phyloP scores from a whole-genome alignment of 805 yeast species.

The Millerozyma acaciae region DNA sequence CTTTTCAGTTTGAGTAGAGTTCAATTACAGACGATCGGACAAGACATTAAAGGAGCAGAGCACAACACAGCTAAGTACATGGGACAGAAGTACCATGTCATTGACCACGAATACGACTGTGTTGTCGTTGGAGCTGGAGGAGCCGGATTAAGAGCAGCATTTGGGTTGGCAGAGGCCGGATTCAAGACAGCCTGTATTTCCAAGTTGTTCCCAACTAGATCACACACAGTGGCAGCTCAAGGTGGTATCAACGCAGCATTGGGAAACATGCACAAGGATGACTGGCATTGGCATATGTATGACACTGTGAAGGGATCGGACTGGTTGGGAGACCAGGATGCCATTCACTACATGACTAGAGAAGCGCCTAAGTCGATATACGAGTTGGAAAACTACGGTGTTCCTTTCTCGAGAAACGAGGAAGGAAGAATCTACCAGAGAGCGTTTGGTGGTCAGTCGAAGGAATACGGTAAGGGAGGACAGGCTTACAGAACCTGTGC shows the following conservation, averaged over 20 bases:
- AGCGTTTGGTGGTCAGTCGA: constrained; percentile 98
- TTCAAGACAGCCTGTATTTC: constrained; percentile 96
- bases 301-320: constrained; percentile 99
- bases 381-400: constrained; percentile 97
- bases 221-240: constrained; percentile 98
- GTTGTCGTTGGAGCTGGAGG: constrained; percentile 99
- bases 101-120: constrained; percentile 98
- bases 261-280: constrained; percentile 97
- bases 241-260: constrained; percentile 99
- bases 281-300: constrained; percentile 99
- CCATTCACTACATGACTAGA: constrained; percentile 97
- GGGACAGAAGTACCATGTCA: constrained; percentile 74
- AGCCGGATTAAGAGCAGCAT: constrained; percentile 98
- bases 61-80: constrained; percentile 41
- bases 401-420: constrained; percentile 95
- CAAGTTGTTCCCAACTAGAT: constrained; percentile 95
- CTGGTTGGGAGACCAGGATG: constrained; percentile 99
- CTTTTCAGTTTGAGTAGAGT: constrained; percentile 26
- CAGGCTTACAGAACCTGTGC: constrained; percentile 99
- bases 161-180: constrained; percentile 95
- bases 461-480: constrained; percentile 95
- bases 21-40: constrained; percentile 33
- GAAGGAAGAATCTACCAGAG: constrained; percentile 97
- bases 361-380: constrained; percentile 95
- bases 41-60: constrained; percentile 34